Evolutionary conservation across 2,329 filamentous ascomycete species (phyloP).

Genomic region (Amylocarpus encephaloides): DNA sequence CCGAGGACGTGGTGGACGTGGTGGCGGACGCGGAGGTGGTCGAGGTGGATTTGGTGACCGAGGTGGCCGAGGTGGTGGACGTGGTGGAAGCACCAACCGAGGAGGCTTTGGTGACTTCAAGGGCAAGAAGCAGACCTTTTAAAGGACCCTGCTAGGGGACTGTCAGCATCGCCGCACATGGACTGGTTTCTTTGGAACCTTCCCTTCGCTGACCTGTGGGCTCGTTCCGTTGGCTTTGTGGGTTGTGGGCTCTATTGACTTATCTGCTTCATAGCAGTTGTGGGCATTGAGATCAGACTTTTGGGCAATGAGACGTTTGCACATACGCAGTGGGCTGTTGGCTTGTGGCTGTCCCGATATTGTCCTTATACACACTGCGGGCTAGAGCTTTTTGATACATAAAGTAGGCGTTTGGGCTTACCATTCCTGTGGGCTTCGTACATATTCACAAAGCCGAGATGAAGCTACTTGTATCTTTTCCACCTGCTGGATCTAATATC

Average conservation of each 20-base stretch:
- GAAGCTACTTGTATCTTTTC: conserved; percentile 28
- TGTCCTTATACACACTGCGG: conserved; percentile 10
- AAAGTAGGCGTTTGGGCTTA: conserved; percentile 25
- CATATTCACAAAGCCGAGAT: conserved; percentile 29
- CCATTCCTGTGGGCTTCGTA: conserved; percentile 30
- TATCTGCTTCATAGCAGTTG: conserved; percentile 30
- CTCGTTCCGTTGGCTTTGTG: conserved; percentile 29
- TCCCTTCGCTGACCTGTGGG: conserved; percentile 27
- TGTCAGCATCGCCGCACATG: conserved; percentile 24
- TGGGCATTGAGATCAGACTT: conserved; percentile 33
- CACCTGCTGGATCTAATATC: conserved; percentile 16
- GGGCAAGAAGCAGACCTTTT: conserved; percentile 46
- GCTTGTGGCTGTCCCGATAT: conserved; percentile 29
- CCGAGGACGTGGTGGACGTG: conserved; percentile 32
- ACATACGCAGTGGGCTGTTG: conserved; percentile 26
- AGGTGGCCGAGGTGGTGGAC: conserved; percentile 35
- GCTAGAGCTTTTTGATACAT: conserved; percentile 26
- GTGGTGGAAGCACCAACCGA: conserved; percentile 39
- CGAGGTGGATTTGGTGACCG: conserved; percentile 29
- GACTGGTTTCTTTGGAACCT: conserved; percentile 14
- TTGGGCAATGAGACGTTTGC: conserved; percentile 27
- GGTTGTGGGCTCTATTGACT: conserved; percentile 34
- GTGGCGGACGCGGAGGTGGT: conserved; percentile 35
- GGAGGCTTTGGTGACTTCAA: conserved; percentile 54
- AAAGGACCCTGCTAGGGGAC: conserved; percentile 12